Evolutionary conservation across 2,329 filamentous ascomycete species (phyloP).

Genomic region (Cryphonectria carpinicola): DNA sequence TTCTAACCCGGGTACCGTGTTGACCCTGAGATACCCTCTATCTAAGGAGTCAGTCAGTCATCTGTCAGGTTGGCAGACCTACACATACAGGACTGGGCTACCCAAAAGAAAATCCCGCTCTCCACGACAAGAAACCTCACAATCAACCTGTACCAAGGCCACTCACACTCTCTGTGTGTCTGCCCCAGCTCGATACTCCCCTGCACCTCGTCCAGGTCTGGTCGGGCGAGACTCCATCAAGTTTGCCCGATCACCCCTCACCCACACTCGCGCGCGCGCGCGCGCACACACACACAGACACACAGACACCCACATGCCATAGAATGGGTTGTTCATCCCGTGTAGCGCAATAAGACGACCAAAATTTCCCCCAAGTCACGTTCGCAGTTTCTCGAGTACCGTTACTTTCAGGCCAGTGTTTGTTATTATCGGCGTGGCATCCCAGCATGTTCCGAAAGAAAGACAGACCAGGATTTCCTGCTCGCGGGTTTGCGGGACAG

Average conservation of each 20-base stretch:
- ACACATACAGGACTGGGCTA: background rate
- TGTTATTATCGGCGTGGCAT: background rate
- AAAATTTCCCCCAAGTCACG: background rate
- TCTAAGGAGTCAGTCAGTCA: background rate
- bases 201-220: background rate
- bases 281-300: background rate
- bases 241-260: background rate
- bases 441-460: background rate
- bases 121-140: background rate
- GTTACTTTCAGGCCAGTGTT: background rate
- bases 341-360: background rate
- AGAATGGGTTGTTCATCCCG: background rate
- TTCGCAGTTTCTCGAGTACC: background rate
- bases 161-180: too few relatives aligned
- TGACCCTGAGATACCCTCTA: background rate
- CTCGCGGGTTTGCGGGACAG: background rate
- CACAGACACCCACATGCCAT: too few relatives aligned
- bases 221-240: background rate
- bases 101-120: too few relatives aligned
- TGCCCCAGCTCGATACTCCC: background rate
- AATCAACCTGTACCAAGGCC: too few relatives aligned
- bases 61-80: background rate
- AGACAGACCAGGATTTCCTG: background rate
- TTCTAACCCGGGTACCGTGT: background rate
- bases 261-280: too few relatives aligned